phyloP scores from a whole-genome alignment of 2,329 filamentous ascomycete species.

The Claviceps pazoutovae region DNA sequence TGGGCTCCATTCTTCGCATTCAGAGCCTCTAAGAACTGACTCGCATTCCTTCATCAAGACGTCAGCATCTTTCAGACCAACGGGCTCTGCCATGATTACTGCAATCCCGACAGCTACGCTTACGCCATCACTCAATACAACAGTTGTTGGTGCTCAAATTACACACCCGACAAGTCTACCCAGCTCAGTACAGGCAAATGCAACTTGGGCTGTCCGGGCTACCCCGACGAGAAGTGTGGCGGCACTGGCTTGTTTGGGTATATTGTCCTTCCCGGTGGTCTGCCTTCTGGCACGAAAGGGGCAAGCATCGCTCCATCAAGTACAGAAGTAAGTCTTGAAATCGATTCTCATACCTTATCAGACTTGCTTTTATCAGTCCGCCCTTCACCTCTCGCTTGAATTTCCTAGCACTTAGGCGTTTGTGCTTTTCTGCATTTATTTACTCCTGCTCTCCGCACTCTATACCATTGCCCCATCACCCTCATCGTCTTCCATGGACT shows the following conservation, averaged over 20 bases:
- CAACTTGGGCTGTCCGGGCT: conserved; percentile 52
- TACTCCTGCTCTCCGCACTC: not conserved
- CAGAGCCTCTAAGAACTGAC: not conserved
- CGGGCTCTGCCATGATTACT: conserved; percentile 51
- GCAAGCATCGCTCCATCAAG: conserved; percentile 10
- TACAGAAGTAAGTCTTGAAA: conserved; percentile 14
- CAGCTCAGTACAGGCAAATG: conserved; percentile 35
- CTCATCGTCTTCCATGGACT: not conserved
- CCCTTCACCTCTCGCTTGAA: not conserved
- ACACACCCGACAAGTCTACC: conserved; percentile 36
- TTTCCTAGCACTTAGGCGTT: not conserved
- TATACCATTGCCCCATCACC: not conserved
- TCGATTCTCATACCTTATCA: conserved; percentile 1
- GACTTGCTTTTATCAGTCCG: not conserved
- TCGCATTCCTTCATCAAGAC: conserved; percentile 23
- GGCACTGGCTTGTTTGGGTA: conserved; percentile 50
- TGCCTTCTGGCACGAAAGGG: conserved; percentile 42
- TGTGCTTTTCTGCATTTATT: not conserved
- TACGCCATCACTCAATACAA: conserved; percentile 54
- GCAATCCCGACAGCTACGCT: conserved; percentile 38
- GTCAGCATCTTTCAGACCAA: conserved; percentile 50
- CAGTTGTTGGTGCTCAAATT: conserved; percentile 64
- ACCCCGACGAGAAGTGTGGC: conserved; percentile 51
- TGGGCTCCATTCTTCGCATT: not conserved
- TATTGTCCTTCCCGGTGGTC: conserved; percentile 33